A percentile compares a stretch with the other conserved stretches of the same genome.
Evolutionary conservation across 2,329 filamentous ascomycete species (phyloP).

Genomic region (Geosmithia morbida): DNA sequence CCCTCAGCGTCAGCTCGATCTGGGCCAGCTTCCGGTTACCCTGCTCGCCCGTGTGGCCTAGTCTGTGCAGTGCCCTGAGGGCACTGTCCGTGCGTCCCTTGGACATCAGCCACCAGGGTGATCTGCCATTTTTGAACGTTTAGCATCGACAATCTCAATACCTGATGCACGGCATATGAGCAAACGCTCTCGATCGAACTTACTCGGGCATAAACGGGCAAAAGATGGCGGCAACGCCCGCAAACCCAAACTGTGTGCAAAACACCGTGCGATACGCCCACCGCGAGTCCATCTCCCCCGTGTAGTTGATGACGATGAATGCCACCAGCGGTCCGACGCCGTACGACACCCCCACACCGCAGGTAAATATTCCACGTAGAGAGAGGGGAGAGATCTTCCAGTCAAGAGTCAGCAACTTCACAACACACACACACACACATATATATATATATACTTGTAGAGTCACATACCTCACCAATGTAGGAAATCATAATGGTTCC

Average conservation of each 20-base stretch:
- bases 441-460: too few species aligned
- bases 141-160: too few species aligned
- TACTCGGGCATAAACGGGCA: slow-evolving; percentile 25
- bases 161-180: too few species aligned
- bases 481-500: slow-evolving; percentile 13
- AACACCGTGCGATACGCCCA: slow-evolving; percentile 20
- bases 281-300: slow-evolving; percentile 9
- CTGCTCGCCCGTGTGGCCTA: slow-evolving; percentile 12
- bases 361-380: slow-evolving; percentile 13
- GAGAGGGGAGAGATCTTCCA: slow-evolving; percentile 12
- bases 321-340: slow-evolving; percentile 15
- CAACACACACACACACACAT: too few species aligned
- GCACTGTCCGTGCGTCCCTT: slow-evolving; percentile 18
- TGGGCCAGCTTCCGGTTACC: slow-evolving; percentile 11
- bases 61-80: slow-evolving; percentile 15
- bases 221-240: slow-evolving; percentile 11
- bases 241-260: slow-evolving; percentile 17
- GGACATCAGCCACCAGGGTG: slow-evolving; percentile 23
- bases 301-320: slow-evolving; percentile 16
- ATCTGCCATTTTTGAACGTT: slow-evolving; percentile 6
- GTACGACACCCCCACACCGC: slow-evolving; percentile 12
- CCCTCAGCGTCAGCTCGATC: slow-evolving; percentile 15
- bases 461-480: slow-evolving; percentile 13
- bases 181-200: not conserved
- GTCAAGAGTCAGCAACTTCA: too few species aligned